These are phyloP conservation scores for Lepraria neglecta DNA, from an alignment of 495 filamentous ascomycete genomes.

Conservation along the genomic window DNA sequence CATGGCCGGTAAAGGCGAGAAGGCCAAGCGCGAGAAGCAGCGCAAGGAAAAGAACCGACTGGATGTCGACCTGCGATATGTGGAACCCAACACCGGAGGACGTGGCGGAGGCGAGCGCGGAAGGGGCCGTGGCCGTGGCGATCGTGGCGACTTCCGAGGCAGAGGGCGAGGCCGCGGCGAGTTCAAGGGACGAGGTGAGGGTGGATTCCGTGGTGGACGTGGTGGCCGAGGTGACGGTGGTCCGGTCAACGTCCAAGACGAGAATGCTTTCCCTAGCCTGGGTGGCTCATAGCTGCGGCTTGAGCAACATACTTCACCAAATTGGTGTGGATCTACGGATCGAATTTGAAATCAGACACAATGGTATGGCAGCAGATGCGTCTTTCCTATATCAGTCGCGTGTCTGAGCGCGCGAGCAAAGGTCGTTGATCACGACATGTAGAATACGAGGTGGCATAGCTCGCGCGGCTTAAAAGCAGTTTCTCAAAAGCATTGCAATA, in stretches of 20 bases:
- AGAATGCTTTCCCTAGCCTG: constrained; percentile 67
- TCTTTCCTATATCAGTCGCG: not conserved
- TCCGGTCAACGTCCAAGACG: constrained; percentile 57
- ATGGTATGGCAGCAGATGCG: constrained; percentile 5
- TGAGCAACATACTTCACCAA: not conserved
- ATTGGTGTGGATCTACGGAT: constrained; percentile 3
- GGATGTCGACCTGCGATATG: constrained; percentile 75
- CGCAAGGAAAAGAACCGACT: constrained; percentile 86
- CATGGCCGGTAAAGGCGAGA: constrained; percentile 67
- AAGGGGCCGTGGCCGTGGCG: constrained; percentile 40
- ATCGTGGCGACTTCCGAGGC: constrained; percentile 42
- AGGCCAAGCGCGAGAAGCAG: constrained; percentile 80
- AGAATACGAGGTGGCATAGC: constrained; percentile 10
- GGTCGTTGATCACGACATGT: constrained; percentile 3
- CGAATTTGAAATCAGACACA: constrained; percentile 3
- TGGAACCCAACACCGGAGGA: constrained; percentile 49
- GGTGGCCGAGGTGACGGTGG: constrained; percentile 35
- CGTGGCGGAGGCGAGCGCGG: constrained; percentile 50
- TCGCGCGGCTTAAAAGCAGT: constrained; percentile 9
- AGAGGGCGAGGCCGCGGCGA: constrained; percentile 37
- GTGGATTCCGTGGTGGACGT: constrained; percentile 36
- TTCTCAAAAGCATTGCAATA: not conserved
- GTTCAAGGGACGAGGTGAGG: constrained; percentile 39
- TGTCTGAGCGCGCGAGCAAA: not conserved
- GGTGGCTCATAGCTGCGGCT: constrained; percentile 37